phyloP scores from a whole-genome alignment of 2,329 filamentous ascomycete species.

The Ambrosiella beaveri region DNA sequence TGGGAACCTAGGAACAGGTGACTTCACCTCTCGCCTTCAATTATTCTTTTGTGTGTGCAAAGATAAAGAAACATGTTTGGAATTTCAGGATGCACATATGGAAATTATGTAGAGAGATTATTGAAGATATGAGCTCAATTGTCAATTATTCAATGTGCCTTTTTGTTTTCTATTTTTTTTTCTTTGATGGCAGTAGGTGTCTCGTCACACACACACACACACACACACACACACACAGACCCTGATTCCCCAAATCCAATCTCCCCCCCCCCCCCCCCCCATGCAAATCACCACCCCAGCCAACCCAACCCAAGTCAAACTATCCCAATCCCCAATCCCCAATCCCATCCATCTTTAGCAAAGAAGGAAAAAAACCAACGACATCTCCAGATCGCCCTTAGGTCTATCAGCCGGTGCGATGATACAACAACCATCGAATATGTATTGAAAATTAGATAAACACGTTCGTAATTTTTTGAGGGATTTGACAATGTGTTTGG shows the following conservation, averaged over 20 bases:
- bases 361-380: background rate
- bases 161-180: background rate
- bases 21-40: background rate
- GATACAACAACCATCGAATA: background rate
- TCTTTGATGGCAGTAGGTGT: background rate
- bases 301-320: background rate
- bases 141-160: background rate
- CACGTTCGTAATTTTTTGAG: background rate
- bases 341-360: background rate
- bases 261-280: background rate
- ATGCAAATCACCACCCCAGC: background rate
- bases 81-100: too few relatives aligned
- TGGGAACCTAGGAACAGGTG: background rate
- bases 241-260: background rate
- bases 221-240: background rate
- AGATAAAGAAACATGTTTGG: too few relatives aligned
- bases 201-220: background rate
- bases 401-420: background rate
- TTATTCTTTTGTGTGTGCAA: too few relatives aligned
- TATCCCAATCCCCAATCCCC: too few relatives aligned
- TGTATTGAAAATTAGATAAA: background rate
- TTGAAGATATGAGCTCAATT: background rate
- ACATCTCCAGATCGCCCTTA: background rate
- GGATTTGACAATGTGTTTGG: background rate
- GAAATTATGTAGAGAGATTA: background rate